Evolutionary conservation across 768 basidiomycete genomes (phyloP).

Genomic region (Boletus vinaceobasis): DNA sequence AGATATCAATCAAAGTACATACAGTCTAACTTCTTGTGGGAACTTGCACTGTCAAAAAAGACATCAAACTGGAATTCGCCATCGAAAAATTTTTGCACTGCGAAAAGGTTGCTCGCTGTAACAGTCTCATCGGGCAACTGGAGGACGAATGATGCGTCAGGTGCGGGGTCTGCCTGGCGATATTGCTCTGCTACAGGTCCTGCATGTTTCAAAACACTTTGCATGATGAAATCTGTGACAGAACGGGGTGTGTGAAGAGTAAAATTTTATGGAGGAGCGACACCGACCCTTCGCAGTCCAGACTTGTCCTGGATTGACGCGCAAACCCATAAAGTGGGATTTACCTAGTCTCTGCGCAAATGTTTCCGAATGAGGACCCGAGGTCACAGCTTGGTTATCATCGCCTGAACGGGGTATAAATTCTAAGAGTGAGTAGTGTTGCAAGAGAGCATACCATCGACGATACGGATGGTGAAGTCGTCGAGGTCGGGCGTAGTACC

Average conservation of each 20-base stretch:
- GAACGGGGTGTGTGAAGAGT: neutral
- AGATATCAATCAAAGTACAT: slow-evolving; percentile 23
- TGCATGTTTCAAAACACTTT: slow-evolving; percentile 57
- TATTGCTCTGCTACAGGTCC: slow-evolving; percentile 53
- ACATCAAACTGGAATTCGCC: slow-evolving; percentile 89
- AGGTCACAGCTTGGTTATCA: slow-evolving; percentile 49
- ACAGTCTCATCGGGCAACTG: slow-evolving; percentile 73
- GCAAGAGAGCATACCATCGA: slow-evolving; percentile 54
- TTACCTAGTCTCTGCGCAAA: slow-evolving; percentile 66
- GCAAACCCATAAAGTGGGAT: slow-evolving; percentile 66
- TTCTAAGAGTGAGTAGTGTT: neutral
- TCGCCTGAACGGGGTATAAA: slow-evolving; percentile 43
- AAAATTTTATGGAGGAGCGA: neutral
- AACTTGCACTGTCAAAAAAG: slow-evolving; percentile 76
- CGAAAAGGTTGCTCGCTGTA: slow-evolving; percentile 75
- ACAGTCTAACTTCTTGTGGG: slow-evolving; percentile 65
- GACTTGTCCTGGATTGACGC: slow-evolving; percentile 57
- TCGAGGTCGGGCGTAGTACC: slow-evolving; percentile 79
- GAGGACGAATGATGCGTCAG: slow-evolving; percentile 80
- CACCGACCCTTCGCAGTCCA: slow-evolving; percentile 80
- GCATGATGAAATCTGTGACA: slow-evolving; percentile 55
- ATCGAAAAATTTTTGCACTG: slow-evolving; percentile 82
- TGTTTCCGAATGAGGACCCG: slow-evolving; percentile 52
- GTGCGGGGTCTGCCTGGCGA: slow-evolving; percentile 43
- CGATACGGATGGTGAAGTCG: slow-evolving; percentile 75